Conservation (phyloP, 331 rosid genomes). For the Dryas integrifolia region DNA sequence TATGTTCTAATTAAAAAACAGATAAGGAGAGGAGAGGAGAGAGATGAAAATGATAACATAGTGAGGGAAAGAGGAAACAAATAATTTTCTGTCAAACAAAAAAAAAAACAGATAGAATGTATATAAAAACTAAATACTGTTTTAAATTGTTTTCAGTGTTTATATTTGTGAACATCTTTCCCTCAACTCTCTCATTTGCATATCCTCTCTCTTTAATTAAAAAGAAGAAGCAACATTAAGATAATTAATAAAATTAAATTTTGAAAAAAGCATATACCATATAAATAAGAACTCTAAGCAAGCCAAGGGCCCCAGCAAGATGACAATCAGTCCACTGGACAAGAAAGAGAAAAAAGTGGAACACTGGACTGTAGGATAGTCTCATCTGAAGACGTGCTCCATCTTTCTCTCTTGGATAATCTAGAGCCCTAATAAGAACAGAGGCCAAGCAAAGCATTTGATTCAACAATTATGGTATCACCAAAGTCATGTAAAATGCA, state of each 20-base stretch:
- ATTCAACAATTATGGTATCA: conserved; percentile 8
- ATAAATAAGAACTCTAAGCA: conserved; percentile 72
- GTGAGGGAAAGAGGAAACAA: too few species aligned
- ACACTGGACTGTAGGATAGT: conserved; percentile 65
- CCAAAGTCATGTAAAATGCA: background rate
- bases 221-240: background rate
- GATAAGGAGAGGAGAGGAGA: background rate
- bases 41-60: background rate
- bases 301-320: conserved; percentile 80
- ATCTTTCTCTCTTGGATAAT: conserved; percentile 77
- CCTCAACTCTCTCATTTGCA: background rate
- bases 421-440: conserved; percentile 55
- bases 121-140: background rate
- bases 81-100: too few species aligned
- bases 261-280: conserved; percentile 43
- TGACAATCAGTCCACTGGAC: conserved; percentile 85
- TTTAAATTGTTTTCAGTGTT: too few species aligned
- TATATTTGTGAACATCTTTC: background rate
- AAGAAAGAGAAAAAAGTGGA: conserved; percentile 71
- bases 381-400: conserved; percentile 88
- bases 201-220: background rate
- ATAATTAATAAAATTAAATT: background rate
- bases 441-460: conserved; percentile 12
- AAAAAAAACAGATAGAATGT: background rate
- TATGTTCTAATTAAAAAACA: background rate